Conservation (phyloP, 768 basidiomycete genomes). For the Tricholoma flavovirens region DNA sequence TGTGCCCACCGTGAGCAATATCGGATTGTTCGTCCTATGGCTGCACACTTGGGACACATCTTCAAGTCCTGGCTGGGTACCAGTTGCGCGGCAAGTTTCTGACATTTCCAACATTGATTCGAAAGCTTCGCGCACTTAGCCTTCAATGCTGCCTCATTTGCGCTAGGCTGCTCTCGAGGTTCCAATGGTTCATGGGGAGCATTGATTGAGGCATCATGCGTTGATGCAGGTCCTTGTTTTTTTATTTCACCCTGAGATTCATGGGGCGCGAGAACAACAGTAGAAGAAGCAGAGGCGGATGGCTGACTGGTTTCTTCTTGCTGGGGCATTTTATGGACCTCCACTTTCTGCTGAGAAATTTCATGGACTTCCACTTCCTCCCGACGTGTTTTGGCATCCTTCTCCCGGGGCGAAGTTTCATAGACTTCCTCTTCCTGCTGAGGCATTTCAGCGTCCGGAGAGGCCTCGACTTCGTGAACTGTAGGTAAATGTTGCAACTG, state of each 20-base stretch:
- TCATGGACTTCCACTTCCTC: too few species aligned
- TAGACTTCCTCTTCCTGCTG: background rate
- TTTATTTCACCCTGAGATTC: background rate
- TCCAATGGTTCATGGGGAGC: background rate
- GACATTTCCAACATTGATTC: slow-evolving; percentile 6
- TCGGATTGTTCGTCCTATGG: background rate
- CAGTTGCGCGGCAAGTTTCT: background rate
- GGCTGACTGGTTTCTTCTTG: background rate
- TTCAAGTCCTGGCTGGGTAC: slow-evolving; percentile 3
- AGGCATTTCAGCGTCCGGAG: background rate
- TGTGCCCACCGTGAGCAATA: slow-evolving; percentile 8
- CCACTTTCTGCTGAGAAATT: too few species aligned
- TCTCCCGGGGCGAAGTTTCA: too few species aligned
- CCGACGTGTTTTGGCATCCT: too few species aligned
- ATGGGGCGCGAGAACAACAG: background rate
- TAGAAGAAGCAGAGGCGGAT: background rate
- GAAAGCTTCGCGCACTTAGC: background rate
- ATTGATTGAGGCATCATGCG: background rate
- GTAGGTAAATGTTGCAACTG: background rate
- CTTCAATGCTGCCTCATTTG: background rate
- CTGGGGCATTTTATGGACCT: background rate
- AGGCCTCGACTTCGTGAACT: background rate
- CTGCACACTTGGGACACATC: slow-evolving; percentile 4
- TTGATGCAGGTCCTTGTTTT: background rate
- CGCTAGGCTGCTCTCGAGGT: background rate